Base-by-base conservation (phyloP, 2,329 filamentous ascomycete genomes). In the Hypoxylon sp. region DNA sequence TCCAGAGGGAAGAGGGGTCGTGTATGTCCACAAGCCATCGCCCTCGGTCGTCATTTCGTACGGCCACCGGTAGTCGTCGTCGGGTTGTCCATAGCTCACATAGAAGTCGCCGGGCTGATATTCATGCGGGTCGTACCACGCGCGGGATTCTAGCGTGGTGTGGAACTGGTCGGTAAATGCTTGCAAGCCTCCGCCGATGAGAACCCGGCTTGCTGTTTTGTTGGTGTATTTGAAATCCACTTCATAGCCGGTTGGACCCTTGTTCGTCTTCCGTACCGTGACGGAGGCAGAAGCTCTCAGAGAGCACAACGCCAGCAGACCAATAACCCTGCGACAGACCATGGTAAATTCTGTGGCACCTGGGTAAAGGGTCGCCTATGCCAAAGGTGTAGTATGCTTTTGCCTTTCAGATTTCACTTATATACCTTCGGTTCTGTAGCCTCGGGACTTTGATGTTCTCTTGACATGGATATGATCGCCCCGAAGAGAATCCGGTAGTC, bases 21-120 rank as follows among this genome's bases (percentile, higher is more conserved):
- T 77, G 58, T 71, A 76, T 1, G 70, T 74, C 75, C 75, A 77
- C 21, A 65, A 34, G 14, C 73, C 73, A 2, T 71, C 67, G 10
- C 69, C 70, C 5, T 68, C 52, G 6, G 14, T 56, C 5, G 23
- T 66, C 74, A 77, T 76, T 59, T 75, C 73, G 53, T 76, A 77
- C 21, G 74, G 75, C 73, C 74, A 76, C 17, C 59, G 11, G 34
- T 72, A 70, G 25, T 45, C 64, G 1, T 61, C 48, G 1, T 67
- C 60, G 6, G 51, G 49, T 17, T n/a, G 19, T 5, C 63, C 71
- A 23, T 46, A 67, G 61, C 53, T 63, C 43, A 76, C 69, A 41
- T 72, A 73, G 51, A 76, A 75, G 67, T 77, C 74, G 11, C 75
- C 75, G 2, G 74, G 70, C 25, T 72, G 67, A 58, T 76, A 77